phyloP scores from a whole-genome alignment of 2,329 filamentous ascomycete species.

The Ascochyta koolunga region DNA sequence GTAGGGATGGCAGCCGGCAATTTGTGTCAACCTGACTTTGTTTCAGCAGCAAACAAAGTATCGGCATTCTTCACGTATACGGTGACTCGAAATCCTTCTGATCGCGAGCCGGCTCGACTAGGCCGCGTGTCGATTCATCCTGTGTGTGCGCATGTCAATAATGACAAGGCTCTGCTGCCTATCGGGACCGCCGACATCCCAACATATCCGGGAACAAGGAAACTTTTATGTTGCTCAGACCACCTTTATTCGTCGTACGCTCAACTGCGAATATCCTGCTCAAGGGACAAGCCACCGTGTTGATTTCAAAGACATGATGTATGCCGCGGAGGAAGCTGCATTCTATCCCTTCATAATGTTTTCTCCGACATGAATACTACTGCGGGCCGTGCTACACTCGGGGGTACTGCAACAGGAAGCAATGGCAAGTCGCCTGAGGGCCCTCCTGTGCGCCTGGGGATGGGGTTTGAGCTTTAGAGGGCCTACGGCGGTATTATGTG shows the following conservation, averaged over 20 bases:
- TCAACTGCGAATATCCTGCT: not conserved
- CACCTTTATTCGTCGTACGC: conserved; percentile 1
- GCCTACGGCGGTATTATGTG: not conserved
- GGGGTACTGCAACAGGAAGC: not conserved
- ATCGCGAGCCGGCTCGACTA: not conserved
- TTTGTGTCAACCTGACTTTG: conserved; percentile 1
- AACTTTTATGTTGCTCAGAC: conserved; percentile 5
- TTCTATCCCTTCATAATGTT: not conserved
- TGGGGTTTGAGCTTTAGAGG: not conserved
- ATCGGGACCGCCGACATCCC: conserved; percentile 1
- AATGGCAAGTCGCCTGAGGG: not conserved
- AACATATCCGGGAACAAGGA: conserved; percentile 5
- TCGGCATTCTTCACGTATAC: not conserved
- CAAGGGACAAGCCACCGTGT: not conserved
- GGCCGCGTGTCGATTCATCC: not conserved
- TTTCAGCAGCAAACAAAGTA: not conserved
- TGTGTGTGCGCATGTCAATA: not conserved
- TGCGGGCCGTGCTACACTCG: not conserved
- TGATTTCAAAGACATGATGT: not conserved
- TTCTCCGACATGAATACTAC: not conserved
- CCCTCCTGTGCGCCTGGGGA: not conserved
- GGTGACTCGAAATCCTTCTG: not conserved
- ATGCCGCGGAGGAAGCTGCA: not conserved
- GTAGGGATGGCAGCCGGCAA: conserved; percentile 1
- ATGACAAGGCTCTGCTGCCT: not conserved